These are phyloP conservation scores for Cordyceps cateniannulata DNA, from an alignment of 2,329 filamentous ascomycete genomes.

Conservation along the genomic window DNA sequence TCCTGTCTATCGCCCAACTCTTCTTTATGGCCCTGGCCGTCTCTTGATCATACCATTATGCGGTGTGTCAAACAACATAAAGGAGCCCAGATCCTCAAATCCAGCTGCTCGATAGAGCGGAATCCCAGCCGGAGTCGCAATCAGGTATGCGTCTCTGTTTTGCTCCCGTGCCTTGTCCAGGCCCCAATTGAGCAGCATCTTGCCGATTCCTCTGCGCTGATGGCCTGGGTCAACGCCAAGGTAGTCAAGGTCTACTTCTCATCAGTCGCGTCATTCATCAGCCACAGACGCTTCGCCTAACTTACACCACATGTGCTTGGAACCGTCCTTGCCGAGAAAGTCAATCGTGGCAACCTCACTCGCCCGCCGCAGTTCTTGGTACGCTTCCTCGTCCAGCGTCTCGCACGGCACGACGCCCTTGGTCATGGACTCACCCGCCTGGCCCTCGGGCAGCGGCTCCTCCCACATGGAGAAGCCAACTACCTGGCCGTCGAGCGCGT, in stretches of 20 bases:
- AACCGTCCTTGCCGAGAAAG: conserved; percentile 15
- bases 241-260: conserved; percentile 15
- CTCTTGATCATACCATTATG: conserved; percentile 10
- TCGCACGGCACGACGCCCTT: conserved; percentile 1
- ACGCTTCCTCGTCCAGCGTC: conserved; percentile 15
- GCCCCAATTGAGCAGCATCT: conserved; percentile 16
- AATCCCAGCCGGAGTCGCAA: conserved; percentile 9
- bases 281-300: background rate
- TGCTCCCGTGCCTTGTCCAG: conserved; percentile 11
- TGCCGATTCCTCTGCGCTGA: conserved; percentile 17
- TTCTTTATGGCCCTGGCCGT: background rate
- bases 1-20: background rate
- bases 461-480: conserved; percentile 19
- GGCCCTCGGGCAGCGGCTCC: conserved; percentile 7
- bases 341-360: conserved; percentile 8
- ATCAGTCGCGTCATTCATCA: background rate
- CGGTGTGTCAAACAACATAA: conserved; percentile 5
- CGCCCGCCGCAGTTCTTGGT: conserved; percentile 8
- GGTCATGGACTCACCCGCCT: conserved; percentile 8
- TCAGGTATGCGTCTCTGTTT: conserved; percentile 8
- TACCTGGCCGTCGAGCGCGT: conserved; percentile 9
- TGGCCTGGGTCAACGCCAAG: conserved; percentile 16
- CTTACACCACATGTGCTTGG: conserved; percentile 16
- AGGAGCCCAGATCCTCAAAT: background rate
- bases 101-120: conserved; percentile 4